A percentile compares a stretch with the other conserved stretches of the same genome.
Evolutionary conservation across 805 yeast genomes (phyloP).

Genomic region (Isabelozyma rhagii): DNA sequence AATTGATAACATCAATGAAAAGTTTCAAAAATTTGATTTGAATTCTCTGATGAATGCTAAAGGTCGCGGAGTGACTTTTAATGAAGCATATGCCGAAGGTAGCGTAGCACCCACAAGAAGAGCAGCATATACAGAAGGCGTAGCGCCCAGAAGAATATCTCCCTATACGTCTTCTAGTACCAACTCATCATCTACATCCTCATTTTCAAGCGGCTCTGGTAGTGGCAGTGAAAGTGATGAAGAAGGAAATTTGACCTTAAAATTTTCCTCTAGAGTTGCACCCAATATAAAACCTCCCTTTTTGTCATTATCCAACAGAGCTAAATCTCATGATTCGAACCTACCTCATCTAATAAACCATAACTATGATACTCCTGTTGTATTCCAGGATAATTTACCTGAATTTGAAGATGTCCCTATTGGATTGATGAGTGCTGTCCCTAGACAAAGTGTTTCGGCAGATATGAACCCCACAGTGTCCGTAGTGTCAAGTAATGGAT

Average conservation of each 20-base stretch:
- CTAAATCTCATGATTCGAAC: conserved; percentile 43
- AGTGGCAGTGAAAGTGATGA: conserved; percentile 26
- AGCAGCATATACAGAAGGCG: conserved; percentile 7
- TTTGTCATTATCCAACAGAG: conserved; percentile 28
- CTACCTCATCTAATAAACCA: conserved; percentile 22
- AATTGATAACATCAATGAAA: conserved; percentile 22
- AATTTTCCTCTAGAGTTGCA: conserved; percentile 39
- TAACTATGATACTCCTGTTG: conserved; percentile 24
- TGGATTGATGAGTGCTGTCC: conserved; percentile 30
- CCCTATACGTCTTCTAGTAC: conserved; percentile 6
- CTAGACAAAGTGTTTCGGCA: conserved; percentile 21
- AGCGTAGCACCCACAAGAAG: not conserved
- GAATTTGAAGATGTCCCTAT: conserved; percentile 43
- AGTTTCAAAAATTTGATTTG: conserved; percentile 35
- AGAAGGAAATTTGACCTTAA: conserved; percentile 42
- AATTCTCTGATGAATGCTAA: conserved; percentile 31
- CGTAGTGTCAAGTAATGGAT: conserved; percentile 5
- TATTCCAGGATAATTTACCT: conserved; percentile 26
- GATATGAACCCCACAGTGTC: conserved; percentile 11
- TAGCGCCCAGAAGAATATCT: conserved; percentile 10
- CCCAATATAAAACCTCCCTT: conserved; percentile 32
- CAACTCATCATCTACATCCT: conserved; percentile 4
- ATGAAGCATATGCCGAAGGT: not conserved
- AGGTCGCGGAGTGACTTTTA: not conserved
- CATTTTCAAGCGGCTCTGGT: conserved; percentile 7